Evolutionary conservation across 148 eudicot genomes (phyloP).

Genomic region (Amaranthus hypochondriacus): DNA sequence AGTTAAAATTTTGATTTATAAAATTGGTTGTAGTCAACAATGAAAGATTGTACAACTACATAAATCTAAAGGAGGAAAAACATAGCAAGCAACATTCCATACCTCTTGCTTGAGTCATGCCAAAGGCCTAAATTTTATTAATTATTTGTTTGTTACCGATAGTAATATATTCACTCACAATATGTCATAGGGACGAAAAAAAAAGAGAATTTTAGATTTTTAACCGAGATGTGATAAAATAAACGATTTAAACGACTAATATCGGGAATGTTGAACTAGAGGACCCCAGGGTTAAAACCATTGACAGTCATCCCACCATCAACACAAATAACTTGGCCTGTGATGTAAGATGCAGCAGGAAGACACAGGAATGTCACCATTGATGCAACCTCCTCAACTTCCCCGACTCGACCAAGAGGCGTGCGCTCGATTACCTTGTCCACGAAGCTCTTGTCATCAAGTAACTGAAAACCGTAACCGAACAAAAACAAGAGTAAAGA

Average conservation of each 20-base stretch:
- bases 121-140: neutral
- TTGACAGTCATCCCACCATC: slow-evolving; percentile 82
- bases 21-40: no score
- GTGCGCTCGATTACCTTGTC: slow-evolving; percentile 50
- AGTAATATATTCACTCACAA: no score
- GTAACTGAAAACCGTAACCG: slow-evolving; percentile 17
- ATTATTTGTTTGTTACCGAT: no score
- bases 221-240: no score
- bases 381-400: slow-evolving; percentile 73
- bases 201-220: no score
- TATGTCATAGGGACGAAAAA: no score
- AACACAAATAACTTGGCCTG: slow-evolving; percentile 71
- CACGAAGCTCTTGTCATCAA: slow-evolving; percentile 41
- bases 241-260: no score
- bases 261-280: neutral
- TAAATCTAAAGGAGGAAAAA: no score
- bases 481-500: neutral
- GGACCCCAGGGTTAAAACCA: slow-evolving; percentile 37
- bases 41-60: no score
- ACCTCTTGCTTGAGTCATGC: neutral
- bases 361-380: slow-evolving; percentile 78
- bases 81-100: no score
- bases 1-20: no score
- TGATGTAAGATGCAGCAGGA: slow-evolving; percentile 89
- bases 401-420: slow-evolving; percentile 61